These are phyloP conservation scores for Micractinium sp. DNA, from an alignment of 139 green algal species.

Conservation along the genomic window DNA sequence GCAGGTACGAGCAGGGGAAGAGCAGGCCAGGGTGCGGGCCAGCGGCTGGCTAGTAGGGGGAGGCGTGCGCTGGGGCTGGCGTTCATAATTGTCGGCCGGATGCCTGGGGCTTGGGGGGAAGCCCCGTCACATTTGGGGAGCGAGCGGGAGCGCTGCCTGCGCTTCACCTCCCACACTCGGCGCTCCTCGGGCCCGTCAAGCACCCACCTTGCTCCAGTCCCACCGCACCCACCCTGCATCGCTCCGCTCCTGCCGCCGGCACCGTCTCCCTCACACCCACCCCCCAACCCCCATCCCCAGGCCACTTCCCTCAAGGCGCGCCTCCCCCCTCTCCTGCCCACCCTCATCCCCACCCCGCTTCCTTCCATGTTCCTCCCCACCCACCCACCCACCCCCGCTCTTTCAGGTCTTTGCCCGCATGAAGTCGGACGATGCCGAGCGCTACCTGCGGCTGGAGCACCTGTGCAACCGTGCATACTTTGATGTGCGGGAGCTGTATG, in stretches of 20 bases:
- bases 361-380: too few relatives aligned
- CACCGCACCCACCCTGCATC: background rate
- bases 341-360: too few relatives aligned
- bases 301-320: too few relatives aligned
- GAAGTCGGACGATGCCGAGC: conserved; percentile 86
- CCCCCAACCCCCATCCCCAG: too few relatives aligned
- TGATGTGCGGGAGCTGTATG: conserved; percentile 83
- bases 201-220: background rate
- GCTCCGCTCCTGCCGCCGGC: background rate
- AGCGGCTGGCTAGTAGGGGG: background rate
- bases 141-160: background rate
- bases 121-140: too few relatives aligned
- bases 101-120: too few relatives aligned
- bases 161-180: too few relatives aligned
- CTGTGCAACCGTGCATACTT: conserved; percentile 81
- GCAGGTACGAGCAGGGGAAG: conserved; percentile 42
- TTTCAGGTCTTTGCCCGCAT: conserved; percentile 78
- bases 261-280: background rate
- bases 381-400: background rate
- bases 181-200: background rate
- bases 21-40: background rate
- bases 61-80: too few relatives aligned
- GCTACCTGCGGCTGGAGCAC: conserved; percentile 87
- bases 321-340: too few relatives aligned
- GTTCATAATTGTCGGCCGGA: too few relatives aligned